phyloP scores from a whole-genome alignment of 176 grass and related monocot species.

The Eleusine coracana region DNA sequence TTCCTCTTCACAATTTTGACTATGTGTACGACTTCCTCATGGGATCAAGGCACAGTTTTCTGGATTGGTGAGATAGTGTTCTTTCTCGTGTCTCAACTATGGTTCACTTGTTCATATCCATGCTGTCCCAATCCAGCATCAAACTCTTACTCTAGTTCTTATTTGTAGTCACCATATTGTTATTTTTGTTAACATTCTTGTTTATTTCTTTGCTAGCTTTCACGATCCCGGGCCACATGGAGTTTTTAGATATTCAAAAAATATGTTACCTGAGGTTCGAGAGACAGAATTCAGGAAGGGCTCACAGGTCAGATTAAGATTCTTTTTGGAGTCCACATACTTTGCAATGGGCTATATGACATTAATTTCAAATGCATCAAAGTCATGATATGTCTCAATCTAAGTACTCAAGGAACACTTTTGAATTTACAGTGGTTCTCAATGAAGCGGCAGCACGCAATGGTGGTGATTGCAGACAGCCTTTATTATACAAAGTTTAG shows the following conservation, averaged over 20 bases:
- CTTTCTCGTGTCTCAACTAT: constrained; percentile 3
- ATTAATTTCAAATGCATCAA: background rate
- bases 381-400: background rate
- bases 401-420: background rate
- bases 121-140: background rate
- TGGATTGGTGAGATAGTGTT: constrained; percentile 65
- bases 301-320: constrained; percentile 61
- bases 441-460: constrained; percentile 75
- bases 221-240: constrained; percentile 84
- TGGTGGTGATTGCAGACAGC: constrained; percentile 74
- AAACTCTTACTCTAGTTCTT: background rate
- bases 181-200: constrained; percentile 33
- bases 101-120: constrained; percentile 7
- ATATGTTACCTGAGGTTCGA: constrained; percentile 66
- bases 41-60: constrained; percentile 70
- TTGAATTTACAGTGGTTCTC: constrained; percentile 71
- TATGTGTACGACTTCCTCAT: constrained; percentile 86
- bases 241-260: constrained; percentile 65
- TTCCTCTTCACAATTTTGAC: constrained; percentile 89
- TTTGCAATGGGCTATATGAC: background rate
- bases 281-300: constrained; percentile 79
- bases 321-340: background rate
- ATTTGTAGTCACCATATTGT: constrained; percentile 1
- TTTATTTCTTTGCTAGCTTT: constrained; percentile 55
- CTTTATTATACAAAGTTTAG: constrained; percentile 84